A percentile compares a stretch with the other conserved stretches of the same genome.
These are phyloP conservation scores for Ocimum tenuiflorum DNA, from an alignment of 257 asterid species.

Conservation along the genomic window DNA sequence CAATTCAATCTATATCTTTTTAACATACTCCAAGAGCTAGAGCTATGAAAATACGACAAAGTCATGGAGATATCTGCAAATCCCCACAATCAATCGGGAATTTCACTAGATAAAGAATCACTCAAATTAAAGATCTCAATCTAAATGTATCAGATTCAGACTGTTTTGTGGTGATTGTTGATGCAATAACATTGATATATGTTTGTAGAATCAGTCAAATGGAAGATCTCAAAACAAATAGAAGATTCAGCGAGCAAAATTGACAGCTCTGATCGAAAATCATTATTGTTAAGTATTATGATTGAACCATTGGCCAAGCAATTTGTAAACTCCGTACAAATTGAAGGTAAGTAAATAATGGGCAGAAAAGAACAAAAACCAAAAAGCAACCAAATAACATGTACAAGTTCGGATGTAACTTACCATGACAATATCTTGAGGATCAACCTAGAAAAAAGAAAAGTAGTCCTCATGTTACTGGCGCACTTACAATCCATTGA, in stretches of 20 bases:
- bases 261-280: background rate
- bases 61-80: background rate
- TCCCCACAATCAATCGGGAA: background rate
- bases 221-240: too few relatives aligned
- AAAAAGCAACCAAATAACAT: constrained; percentile 9
- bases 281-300: background rate
- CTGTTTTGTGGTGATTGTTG: background rate
- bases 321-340: too few relatives aligned
- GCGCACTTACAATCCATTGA: background rate
- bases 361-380: constrained; percentile 9
- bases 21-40: background rate
- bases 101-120: background rate
- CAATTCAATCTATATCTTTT: background rate
- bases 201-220: background rate
- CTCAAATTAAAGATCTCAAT: background rate
- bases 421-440: constrained; percentile 95
- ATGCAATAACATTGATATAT: background rate
- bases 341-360: background rate
- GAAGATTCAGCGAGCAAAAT: background rate
- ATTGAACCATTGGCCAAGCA: background rate
- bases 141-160: background rate
- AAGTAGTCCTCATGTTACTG: constrained; percentile 9
- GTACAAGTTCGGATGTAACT: constrained; percentile 25
- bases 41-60: background rate
- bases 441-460: constrained; percentile 72